Percentiles rank a stretch among this genome's conserved stretches.
phyloP scores from a whole-genome alignment of 2,329 filamentous ascomycete genomes.

The Sarocladium oryzae region DNA sequence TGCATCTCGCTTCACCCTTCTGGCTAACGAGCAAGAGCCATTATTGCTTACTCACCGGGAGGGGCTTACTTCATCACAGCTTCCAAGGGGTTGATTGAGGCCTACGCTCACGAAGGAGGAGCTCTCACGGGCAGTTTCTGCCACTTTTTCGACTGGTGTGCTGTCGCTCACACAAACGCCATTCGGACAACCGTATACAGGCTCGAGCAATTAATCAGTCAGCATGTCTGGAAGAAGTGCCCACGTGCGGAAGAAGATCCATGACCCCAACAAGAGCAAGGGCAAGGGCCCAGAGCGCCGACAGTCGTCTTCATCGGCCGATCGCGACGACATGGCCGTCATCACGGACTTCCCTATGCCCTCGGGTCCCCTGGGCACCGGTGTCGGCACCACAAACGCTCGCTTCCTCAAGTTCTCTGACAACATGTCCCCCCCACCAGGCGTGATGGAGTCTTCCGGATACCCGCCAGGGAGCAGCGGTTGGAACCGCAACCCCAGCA shows the following conservation, averaged over 20 bases:
- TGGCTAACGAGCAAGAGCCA: too few species aligned
- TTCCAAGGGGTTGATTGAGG: too few species aligned
- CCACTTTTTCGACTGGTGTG: too few species aligned
- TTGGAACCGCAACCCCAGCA: constrained; percentile 1
- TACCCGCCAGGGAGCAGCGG: not conserved
- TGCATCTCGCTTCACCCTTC: too few species aligned
- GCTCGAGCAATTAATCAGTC: not conserved
- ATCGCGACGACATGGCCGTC: constrained; percentile 30
- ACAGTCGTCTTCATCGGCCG: constrained; percentile 31
- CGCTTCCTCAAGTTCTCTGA: constrained; percentile 41
- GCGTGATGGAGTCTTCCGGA: constrained; percentile 8
- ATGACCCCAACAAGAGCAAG: constrained; percentile 35
- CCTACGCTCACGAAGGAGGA: too few species aligned
- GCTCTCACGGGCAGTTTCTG: too few species aligned
- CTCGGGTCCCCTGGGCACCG: constrained; percentile 24
- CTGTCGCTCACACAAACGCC: too few species aligned
- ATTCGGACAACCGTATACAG: too few species aligned
- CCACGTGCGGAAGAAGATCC: constrained; percentile 52
- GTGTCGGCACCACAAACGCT: constrained; percentile 35
- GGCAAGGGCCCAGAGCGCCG: constrained; percentile 24
- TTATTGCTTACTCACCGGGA: too few species aligned
- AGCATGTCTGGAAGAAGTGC: constrained; percentile 53
- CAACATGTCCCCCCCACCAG: constrained; percentile 10
- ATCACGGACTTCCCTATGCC: constrained; percentile 32
- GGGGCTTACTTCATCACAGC: too few species aligned